phyloP scores from a whole-genome alignment of 805 yeast species.

The Sugiyamaella marilandica region DNA sequence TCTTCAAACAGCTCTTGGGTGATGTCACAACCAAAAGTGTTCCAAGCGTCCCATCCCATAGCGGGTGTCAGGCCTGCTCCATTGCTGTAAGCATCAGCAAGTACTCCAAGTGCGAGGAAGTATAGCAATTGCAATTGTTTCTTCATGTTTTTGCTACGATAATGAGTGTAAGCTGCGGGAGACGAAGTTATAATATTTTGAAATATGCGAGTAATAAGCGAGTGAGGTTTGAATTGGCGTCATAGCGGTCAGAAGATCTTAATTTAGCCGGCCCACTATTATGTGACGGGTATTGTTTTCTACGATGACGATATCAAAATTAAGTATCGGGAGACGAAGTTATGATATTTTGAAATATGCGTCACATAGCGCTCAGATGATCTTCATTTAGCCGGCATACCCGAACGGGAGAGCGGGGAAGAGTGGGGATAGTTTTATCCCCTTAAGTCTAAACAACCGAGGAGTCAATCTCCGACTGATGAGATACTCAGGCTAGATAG shows the following conservation, averaged over 20 bases:
- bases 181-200: background rate
- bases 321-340: constrained; percentile 23
- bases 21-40: background rate
- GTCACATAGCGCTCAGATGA: background rate
- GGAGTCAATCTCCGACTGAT: too few relatives aligned
- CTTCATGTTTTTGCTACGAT: too few relatives aligned
- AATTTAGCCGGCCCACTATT: background rate
- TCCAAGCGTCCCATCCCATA: constrained; percentile 3
- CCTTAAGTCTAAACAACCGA: too few relatives aligned
- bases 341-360: background rate
- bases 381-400: background rate
- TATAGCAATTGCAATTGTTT: too few relatives aligned
- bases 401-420: background rate
- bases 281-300: background rate
- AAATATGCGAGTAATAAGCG: background rate
- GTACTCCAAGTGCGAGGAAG: background rate
- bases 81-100: too few relatives aligned
- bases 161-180: background rate
- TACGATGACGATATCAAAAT: constrained; percentile 14
- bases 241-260: background rate
- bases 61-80: too few relatives aligned
- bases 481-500: too few relatives aligned
- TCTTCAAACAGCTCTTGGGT: background rate
- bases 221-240: background rate
- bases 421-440: too few relatives aligned